Conservation (phyloP, 2,329 filamentous ascomycete species). For the Rhinocladiella mackenziei region DNA sequence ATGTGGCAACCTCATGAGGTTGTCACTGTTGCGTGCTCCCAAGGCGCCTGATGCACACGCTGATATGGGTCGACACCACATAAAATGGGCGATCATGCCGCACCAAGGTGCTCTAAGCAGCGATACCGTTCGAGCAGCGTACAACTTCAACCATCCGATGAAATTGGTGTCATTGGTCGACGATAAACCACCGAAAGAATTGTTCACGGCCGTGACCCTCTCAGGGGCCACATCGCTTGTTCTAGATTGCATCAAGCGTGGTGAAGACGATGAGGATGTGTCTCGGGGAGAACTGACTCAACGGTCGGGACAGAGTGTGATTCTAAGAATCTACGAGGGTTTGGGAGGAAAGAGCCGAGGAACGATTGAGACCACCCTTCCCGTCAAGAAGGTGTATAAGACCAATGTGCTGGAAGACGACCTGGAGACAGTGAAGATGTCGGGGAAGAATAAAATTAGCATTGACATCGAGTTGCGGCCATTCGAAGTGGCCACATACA, state of each 20-base stretch:
- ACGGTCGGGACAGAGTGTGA: conserved; percentile 71
- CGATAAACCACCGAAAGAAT: conserved; percentile 19
- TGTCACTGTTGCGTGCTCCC: conserved; percentile 78
- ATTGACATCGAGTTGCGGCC: conserved; percentile 65
- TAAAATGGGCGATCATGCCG: conserved; percentile 86
- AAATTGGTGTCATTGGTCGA: conserved; percentile 32
- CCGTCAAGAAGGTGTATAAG: conserved; percentile 74
- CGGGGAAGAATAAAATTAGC: conserved; percentile 36
- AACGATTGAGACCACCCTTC: conserved; percentile 62
- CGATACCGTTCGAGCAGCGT: conserved; percentile 74
- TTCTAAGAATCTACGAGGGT: conserved; percentile 82
- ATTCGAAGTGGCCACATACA: conserved; percentile 82
- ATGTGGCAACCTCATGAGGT: conserved; percentile 79
- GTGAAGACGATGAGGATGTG: conserved; percentile 76
- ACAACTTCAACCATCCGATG: conserved; percentile 85
- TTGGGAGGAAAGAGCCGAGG: conserved; percentile 76
- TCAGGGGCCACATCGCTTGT: conserved; percentile 65
- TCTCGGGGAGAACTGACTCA: conserved; percentile 54
- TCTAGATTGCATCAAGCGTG: conserved; percentile 86
- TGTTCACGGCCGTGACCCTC: conserved; percentile 61
- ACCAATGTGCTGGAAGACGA: conserved; percentile 89
- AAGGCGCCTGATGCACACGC: conserved; percentile 92
- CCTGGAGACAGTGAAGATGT: conserved; percentile 59
- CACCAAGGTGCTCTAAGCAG: conserved; percentile 69
- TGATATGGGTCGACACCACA: conserved; percentile 85